Conservation (phyloP, 108 stramenopile genomes). For the Pseudonitzschia pungens region DNA sequence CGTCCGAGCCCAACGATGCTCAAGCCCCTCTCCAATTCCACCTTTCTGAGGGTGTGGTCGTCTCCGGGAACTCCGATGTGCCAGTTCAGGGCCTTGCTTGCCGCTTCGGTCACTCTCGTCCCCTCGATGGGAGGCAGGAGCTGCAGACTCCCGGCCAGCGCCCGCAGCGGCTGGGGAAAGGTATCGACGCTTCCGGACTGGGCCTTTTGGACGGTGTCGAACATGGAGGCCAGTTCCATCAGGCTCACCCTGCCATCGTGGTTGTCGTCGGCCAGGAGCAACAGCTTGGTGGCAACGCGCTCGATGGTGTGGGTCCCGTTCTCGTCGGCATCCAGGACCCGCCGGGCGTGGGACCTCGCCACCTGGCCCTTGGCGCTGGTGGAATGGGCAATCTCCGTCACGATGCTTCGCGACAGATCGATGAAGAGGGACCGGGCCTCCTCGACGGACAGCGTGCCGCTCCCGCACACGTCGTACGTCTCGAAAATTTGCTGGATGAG, state of each 20-base stretch:
- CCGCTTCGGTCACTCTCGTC: constrained; percentile 35
- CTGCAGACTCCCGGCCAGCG: constrained; percentile 56
- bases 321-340: constrained; percentile 54
- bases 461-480: constrained; percentile 50
- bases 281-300: constrained; percentile 46
- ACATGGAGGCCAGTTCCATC: constrained; percentile 45
- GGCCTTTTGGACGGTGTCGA: constrained; percentile 51
- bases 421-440: constrained; percentile 49
- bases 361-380: constrained; percentile 10
- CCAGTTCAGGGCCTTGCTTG: constrained; percentile 31
- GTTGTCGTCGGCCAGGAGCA: constrained; percentile 49
- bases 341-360: constrained; percentile 47
- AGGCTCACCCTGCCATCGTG: constrained; percentile 48
- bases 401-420: constrained; percentile 50
- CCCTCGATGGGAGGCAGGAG: constrained; percentile 49
- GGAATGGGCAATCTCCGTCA: constrained; percentile 36
- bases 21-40: constrained; percentile 36
- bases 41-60: constrained; percentile 53
- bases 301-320: constrained; percentile 49
- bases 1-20: constrained; percentile 46
- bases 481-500: constrained; percentile 36
- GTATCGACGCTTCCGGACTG: constrained; percentile 24
- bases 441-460: constrained; percentile 39
- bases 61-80: constrained; percentile 60
- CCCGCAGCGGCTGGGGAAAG: constrained; percentile 57